These are phyloP conservation scores for Huiozyma sinensis DNA, from an alignment of 805 yeast genomes.

Conservation along the genomic window DNA sequence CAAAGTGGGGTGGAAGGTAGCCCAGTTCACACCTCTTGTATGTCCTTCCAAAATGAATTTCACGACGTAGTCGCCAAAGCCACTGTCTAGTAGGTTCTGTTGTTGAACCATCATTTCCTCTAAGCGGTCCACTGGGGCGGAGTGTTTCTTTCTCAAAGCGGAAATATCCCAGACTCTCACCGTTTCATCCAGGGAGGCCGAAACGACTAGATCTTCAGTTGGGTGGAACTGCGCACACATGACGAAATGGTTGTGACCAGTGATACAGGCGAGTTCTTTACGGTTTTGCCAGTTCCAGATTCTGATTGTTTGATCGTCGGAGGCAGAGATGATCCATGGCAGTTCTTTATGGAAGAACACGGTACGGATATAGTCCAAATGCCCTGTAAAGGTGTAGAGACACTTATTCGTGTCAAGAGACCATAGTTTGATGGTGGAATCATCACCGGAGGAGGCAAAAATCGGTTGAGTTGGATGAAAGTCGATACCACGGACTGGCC, in stretches of 20 bases:
- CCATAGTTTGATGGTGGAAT: slow-evolving; percentile 92
- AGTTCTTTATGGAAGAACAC: slow-evolving; percentile 90
- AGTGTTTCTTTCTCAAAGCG: slow-evolving; percentile 88
- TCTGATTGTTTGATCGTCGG: slow-evolving; percentile 97
- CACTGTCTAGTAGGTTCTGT: slow-evolving; percentile 75
- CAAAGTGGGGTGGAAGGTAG: slow-evolving; percentile 91
- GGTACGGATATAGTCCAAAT: slow-evolving; percentile 89
- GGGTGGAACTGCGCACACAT: slow-evolving; percentile 98
- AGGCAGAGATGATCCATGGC: slow-evolving; percentile 94
- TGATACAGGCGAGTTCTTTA: slow-evolving; percentile 90
- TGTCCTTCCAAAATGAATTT: slow-evolving; percentile 96
- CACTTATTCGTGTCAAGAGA: slow-evolving; percentile 84
- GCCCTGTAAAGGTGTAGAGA: slow-evolving; percentile 84
- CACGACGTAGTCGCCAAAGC: slow-evolving; percentile 92
- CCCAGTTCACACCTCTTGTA: slow-evolving; percentile 98
- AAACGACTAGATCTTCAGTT: slow-evolving; percentile 83
- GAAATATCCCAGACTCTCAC: slow-evolving; percentile 98
- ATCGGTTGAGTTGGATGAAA: slow-evolving; percentile 98
- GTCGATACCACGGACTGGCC: slow-evolving; percentile 91
- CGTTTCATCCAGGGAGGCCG: slow-evolving; percentile 95
- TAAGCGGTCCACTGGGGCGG: slow-evolving; percentile 52
- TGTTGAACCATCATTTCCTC: slow-evolving; percentile 38
- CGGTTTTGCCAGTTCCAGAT: slow-evolving; percentile 99
- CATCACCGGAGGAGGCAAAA: slow-evolving; percentile 96
- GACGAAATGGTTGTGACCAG: slow-evolving; percentile 97